Evolutionary conservation across 805 yeast genomes (phyloP).

Genomic region (Cephaloascus fragrans): DNA sequence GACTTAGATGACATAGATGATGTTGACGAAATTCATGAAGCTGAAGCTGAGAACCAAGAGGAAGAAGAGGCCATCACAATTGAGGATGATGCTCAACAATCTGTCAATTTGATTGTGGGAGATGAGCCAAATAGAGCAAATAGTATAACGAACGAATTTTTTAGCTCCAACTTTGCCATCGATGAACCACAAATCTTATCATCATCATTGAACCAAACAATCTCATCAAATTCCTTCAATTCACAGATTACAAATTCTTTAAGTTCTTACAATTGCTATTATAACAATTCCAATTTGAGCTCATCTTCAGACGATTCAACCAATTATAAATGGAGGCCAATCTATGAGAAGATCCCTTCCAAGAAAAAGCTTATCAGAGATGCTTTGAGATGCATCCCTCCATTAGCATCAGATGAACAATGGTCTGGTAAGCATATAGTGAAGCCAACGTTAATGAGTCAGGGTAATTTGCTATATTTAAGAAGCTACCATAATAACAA

Average conservation of each 20-base stretch:
- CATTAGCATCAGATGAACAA: constrained; percentile 38
- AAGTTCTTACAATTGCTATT: background rate
- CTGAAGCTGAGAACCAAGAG: constrained; percentile 17
- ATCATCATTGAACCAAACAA: no score
- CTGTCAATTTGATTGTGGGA: constrained; percentile 17
- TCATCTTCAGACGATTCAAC: no score
- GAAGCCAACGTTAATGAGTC: constrained; percentile 17
- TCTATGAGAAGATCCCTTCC: constrained; percentile 17
- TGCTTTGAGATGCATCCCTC: constrained; percentile 47
- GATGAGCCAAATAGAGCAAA: background rate
- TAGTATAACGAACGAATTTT: no score
- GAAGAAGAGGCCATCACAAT: constrained; percentile 4
- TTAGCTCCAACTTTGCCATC: no score
- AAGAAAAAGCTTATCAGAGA: constrained; percentile 36
- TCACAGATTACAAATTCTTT: no score
- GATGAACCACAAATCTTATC: no score
- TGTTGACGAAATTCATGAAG: constrained; percentile 12
- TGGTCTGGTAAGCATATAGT: constrained; percentile 43
- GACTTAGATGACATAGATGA: constrained; percentile 14
- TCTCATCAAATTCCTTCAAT: no score
- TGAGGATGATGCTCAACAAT: constrained; percentile 12
- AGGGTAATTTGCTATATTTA: background rate
- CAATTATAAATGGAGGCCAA: constrained; percentile 41
- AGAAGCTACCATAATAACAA: background rate
- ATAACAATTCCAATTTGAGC: no score